phyloP scores from a whole-genome alignment of 1,284 basidiomycete genomes.

The Austroboletus novae-zelandiae region DNA sequence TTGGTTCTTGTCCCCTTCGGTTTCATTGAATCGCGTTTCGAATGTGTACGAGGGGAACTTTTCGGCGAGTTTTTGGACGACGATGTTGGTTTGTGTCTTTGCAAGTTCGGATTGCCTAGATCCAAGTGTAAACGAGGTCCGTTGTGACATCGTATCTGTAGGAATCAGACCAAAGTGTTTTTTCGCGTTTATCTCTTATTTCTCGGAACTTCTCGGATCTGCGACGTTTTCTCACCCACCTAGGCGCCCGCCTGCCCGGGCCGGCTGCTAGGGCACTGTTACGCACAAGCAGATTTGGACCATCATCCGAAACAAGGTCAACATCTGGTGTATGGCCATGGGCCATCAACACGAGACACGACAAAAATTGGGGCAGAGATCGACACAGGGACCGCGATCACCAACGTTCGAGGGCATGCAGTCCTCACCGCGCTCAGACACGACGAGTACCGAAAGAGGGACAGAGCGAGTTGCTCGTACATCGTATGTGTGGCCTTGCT shows the following conservation, averaged over 20 bases:
- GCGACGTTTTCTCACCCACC: no score
- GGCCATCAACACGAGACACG: not conserved
- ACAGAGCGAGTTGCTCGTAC: not conserved
- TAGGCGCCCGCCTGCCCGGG: no score
- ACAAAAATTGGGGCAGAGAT: constrained; percentile 5
- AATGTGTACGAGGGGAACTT: constrained; percentile 52
- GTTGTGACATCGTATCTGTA: constrained; percentile 12
- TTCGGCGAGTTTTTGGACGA: constrained; percentile 56
- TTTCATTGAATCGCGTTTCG: constrained; percentile 82
- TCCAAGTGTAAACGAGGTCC: constrained; percentile 61
- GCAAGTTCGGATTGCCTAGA: constrained; percentile 87
- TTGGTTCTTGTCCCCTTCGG: constrained; percentile 91
- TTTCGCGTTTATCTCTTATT: no score
- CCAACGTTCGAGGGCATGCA: constrained; percentile 25
- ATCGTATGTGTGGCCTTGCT: not conserved
- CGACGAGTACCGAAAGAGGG: constrained; percentile 9
- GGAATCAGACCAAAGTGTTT: not conserved
- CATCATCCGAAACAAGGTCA: no score
- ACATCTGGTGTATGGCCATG: no score
- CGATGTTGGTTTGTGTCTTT: constrained; percentile 80
- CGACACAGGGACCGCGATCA: constrained; percentile 2
- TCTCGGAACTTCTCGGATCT: no score
- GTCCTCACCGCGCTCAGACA: constrained; percentile 10
- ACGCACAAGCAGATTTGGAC: no score
- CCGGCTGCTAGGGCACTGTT: no score